Conservation (phyloP, 2,329 filamentous ascomycete species). For the Geosmithia morbida region DNA sequence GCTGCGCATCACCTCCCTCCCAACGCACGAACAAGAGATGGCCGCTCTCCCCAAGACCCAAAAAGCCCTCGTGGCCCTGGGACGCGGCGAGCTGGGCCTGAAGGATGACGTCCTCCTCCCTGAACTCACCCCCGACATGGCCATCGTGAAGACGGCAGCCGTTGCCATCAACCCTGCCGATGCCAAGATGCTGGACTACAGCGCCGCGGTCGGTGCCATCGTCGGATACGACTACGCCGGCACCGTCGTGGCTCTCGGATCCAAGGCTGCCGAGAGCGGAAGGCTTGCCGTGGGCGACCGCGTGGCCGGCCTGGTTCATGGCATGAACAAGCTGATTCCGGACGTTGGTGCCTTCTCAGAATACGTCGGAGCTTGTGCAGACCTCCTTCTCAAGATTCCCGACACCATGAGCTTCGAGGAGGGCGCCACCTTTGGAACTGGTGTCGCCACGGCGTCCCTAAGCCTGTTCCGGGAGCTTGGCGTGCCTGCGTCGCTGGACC, state of each 20-base stretch:
- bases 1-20: too few species aligned
- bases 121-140: background rate
- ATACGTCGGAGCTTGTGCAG: constrained; percentile 9
- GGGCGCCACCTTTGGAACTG: constrained; percentile 10
- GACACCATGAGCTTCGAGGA: constrained; percentile 8
- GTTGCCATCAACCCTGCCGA: constrained; percentile 22
- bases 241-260: constrained; percentile 11
- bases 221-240: constrained; percentile 19
- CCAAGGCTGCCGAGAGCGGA: constrained; percentile 2
- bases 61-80: background rate
- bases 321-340: constrained; percentile 6
- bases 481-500: constrained; percentile 3
- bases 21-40: too few species aligned
- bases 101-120: background rate
- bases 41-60: background rate
- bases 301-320: constrained; percentile 10
- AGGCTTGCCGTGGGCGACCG: constrained; percentile 9
- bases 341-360: constrained; percentile 14
- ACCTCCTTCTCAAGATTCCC: constrained; percentile 10
- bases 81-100: background rate
- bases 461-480: constrained; percentile 11
- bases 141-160: constrained; percentile 9
- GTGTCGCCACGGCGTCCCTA: constrained; percentile 13
- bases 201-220: constrained; percentile 11
- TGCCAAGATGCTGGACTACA: constrained; percentile 15